Evolutionary conservation across 306 rosid species (phyloP).

Genomic region (Quercus cerris): DNA sequence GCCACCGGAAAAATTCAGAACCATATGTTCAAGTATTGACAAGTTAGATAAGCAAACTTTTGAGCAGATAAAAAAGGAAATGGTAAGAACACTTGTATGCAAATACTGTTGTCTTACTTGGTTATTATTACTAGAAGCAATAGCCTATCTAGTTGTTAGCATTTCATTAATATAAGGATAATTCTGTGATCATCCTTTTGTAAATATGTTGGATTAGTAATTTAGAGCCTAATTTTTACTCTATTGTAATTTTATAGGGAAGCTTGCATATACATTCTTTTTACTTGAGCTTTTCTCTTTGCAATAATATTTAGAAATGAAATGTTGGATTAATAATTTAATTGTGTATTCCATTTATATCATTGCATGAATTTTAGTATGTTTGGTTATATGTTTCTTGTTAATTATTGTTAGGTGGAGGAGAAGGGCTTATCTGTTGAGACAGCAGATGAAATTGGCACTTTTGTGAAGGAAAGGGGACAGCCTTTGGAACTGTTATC

Average conservation of each 20-base stretch:
- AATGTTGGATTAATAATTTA: not conserved
- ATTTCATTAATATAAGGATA: not conserved
- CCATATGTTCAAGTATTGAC: conserved; percentile 95
- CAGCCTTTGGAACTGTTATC: conserved; percentile 64
- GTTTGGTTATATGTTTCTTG: conserved; percentile 14
- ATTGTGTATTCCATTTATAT: not conserved
- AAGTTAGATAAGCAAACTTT: conserved; percentile 90
- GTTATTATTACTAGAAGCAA: not conserved
- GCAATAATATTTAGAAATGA: no score
- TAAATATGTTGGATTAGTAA: not conserved
- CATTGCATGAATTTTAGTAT: not conserved
- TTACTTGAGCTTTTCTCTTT: no score
- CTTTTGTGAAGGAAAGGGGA: conserved; percentile 80
- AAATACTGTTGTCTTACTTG: not conserved
- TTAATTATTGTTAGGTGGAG: conserved; percentile 61
- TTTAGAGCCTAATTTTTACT: not conserved
- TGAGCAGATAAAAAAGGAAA: conserved; percentile 76
- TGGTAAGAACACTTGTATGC: conserved; percentile 44
- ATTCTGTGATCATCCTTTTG: not conserved
- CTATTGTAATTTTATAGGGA: no score
- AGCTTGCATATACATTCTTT: no score
- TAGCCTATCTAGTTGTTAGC: not conserved
- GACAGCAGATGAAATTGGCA: conserved; percentile 79
- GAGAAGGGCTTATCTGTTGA: conserved; percentile 79
- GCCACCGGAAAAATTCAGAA: conserved; percentile 87